Evolutionary conservation across 1,139 yeast species (phyloP).

Genomic region (Blastobotrys apis): DNA sequence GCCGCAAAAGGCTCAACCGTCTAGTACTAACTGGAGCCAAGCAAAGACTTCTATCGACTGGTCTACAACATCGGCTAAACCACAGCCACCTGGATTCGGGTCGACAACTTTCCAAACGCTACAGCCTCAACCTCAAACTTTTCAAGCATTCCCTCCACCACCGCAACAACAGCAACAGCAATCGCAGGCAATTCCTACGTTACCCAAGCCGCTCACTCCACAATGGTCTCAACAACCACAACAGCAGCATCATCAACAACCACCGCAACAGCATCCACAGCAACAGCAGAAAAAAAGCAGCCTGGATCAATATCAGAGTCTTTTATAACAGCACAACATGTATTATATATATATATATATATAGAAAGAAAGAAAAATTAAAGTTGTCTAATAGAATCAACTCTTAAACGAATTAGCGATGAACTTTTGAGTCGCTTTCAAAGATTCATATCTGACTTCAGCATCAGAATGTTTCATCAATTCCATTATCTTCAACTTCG

Average conservation of each 20-base stretch:
- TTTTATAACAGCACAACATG: too few species aligned
- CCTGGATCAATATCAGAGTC: slow-evolving; percentile 25
- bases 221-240: neutral
- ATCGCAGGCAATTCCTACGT: slow-evolving; percentile 5
- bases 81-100: too few species aligned
- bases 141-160: neutral
- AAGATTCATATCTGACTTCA: slow-evolving; percentile 90
- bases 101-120: neutral
- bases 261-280: too few species aligned
- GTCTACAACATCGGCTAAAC: neutral
- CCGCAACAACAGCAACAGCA: slow-evolving; percentile 1
- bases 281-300: slow-evolving; percentile 14
- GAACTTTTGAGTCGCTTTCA: slow-evolving; percentile 86
- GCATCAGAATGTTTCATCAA: slow-evolving; percentile 78
- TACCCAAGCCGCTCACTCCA: slow-evolving; percentile 9
- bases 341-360: neutral
- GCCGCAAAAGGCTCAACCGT: too few species aligned
- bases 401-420: slow-evolving; percentile 63
- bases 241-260: neutral
- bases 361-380: neutral
- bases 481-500: slow-evolving; percentile 78
- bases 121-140: neutral
- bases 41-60: neutral
- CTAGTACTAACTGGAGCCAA: neutral
- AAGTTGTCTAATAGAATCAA: neutral